A percentile compares a stretch with the other conserved stretches of the same genome.
Evolutionary conservation across 2,329 filamentous ascomycete genomes (phyloP).

Genomic region (Laburnicola sp.): DNA sequence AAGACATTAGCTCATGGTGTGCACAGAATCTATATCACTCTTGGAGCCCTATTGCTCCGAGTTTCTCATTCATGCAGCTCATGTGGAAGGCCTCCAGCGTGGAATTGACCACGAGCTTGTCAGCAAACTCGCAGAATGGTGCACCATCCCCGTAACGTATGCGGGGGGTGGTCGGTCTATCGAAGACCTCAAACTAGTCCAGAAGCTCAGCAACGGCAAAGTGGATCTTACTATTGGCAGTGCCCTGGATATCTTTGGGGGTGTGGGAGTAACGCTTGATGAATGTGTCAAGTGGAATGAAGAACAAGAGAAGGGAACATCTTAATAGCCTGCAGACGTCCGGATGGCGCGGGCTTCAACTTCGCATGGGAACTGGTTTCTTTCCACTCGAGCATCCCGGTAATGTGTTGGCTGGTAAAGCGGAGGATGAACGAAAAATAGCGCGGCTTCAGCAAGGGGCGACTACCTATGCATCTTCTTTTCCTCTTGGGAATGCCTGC

Average conservation of each 20-base stretch:
- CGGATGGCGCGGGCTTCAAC: too few relatives aligned
- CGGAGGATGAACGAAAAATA: too few relatives aligned
- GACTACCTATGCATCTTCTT: too few relatives aligned
- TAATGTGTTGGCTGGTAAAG: too few relatives aligned
- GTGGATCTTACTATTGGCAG: conserved; percentile 96
- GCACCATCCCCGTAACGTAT: conserved; percentile 90
- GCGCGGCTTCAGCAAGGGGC: too few relatives aligned
- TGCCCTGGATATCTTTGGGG: conserved; percentile 93
- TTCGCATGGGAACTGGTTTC: too few relatives aligned
- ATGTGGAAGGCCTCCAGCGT: conserved; percentile 90
- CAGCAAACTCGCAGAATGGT: conserved; percentile 76
- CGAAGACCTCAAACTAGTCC: conserved; percentile 80
- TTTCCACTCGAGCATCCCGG: too few relatives aligned
- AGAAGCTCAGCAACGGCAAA: conserved; percentile 73
- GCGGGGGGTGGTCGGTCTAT: conserved; percentile 87
- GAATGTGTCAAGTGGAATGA: conserved; percentile 89
- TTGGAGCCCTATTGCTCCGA: conserved; percentile 94
- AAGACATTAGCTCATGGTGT: background rate
- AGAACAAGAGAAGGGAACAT: conserved; percentile 18
- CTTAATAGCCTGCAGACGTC: too few relatives aligned
- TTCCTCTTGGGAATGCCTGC: too few relatives aligned
- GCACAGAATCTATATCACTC: conserved; percentile 71
- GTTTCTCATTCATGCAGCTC: conserved; percentile 95
- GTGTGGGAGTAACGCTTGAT: conserved; percentile 79
- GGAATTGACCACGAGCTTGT: conserved; percentile 90